Evolutionary conservation across 139 green algal species (phyloP).

Genomic region (Pycnococcus provasolii): DNA sequence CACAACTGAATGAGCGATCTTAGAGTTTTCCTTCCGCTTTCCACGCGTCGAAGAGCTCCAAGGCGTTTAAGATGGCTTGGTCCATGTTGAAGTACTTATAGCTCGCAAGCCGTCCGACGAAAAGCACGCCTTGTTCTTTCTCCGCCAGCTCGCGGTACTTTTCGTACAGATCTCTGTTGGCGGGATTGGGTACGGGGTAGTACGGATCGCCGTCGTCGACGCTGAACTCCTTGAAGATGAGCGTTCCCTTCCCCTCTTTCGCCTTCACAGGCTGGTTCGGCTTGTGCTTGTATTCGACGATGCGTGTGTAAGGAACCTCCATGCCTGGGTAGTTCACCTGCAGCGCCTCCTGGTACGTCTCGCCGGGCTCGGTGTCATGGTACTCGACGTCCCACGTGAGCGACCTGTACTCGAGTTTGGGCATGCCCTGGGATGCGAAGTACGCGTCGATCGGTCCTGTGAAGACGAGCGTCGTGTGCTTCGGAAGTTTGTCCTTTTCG

Average conservation of each 20-base stretch:
- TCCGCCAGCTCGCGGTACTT: conserved; percentile 19
- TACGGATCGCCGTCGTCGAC: conserved; percentile 21
- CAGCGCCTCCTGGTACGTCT: conserved; percentile 9
- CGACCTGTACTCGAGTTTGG: conserved; percentile 24
- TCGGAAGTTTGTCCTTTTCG: background rate
- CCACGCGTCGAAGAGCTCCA: conserved; percentile 20
- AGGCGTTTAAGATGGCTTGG: conserved; percentile 25
- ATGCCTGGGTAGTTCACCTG: conserved; percentile 21
- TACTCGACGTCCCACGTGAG: conserved; percentile 18
- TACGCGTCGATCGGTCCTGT: conserved; percentile 26
- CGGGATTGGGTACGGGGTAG: conserved; percentile 24
- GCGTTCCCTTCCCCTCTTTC: background rate
- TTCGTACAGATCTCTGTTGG: conserved; percentile 22
- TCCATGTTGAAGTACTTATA: conserved; percentile 36
- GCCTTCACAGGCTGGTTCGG: conserved; percentile 12
- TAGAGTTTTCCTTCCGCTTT: too few species aligned
- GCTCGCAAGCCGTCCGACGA: conserved; percentile 19
- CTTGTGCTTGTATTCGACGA: conserved; percentile 27
- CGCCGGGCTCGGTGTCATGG: background rate
- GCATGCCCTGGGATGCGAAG: conserved; percentile 13
- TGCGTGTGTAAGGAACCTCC: conserved; percentile 15
- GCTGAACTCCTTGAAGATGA: conserved; percentile 19
- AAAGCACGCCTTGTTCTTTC: conserved; percentile 11
- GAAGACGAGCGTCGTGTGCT: conserved; percentile 13
- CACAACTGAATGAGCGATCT: too few species aligned